A percentile compares a stretch with the other conserved stretches of the same genome.
Evolutionary conservation across 2,329 filamentous ascomycete genomes (phyloP).

Genomic region (Aspergillus sojae): DNA sequence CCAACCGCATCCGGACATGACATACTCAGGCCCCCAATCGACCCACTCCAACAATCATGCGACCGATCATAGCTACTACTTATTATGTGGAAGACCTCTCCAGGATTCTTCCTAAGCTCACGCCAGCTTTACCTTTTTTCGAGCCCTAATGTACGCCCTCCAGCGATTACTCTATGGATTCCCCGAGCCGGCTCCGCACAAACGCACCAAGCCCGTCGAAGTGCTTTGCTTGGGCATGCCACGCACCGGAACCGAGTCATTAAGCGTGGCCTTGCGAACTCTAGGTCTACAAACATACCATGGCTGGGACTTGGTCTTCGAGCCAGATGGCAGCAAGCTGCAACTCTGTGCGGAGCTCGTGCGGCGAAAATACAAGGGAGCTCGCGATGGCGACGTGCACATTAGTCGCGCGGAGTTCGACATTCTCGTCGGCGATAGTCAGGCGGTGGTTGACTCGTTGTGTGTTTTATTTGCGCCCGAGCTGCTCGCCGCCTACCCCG

Average conservation of each 20-base stretch:
- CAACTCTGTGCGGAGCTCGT: slow-evolving; percentile 12
- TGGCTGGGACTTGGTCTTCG: slow-evolving; percentile 21
- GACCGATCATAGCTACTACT: not conserved
- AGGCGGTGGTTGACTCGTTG: slow-evolving; percentile 35
- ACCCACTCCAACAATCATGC: not conserved
- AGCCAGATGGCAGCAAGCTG: slow-evolving; percentile 11
- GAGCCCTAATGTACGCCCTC: not conserved
- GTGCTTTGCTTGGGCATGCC: slow-evolving; percentile 29
- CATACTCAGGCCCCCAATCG: not conserved
- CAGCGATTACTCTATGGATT: slow-evolving; percentile 4
- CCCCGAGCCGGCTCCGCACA: slow-evolving; percentile 4
- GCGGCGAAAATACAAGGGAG: slow-evolving; percentile 16
- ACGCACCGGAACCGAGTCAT: slow-evolving; percentile 28
- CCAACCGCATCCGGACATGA: no score
- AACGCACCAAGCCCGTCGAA: slow-evolving; percentile 20
- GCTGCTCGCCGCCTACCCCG: slow-evolving; percentile 37
- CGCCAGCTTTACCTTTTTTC: not conserved
- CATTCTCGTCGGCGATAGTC: slow-evolving; percentile 30
- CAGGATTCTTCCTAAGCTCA: not conserved
- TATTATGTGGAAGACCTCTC: not conserved
- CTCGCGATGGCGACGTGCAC: slow-evolving; percentile 14
- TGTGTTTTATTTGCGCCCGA: slow-evolving; percentile 34
- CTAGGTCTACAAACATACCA: slow-evolving; percentile 28
- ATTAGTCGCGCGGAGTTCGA: slow-evolving; percentile 28
- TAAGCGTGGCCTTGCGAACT: slow-evolving; percentile 24